Conservation (phyloP, 345 rosid genomes). For the Eucalyptus shirleyi region DNA sequence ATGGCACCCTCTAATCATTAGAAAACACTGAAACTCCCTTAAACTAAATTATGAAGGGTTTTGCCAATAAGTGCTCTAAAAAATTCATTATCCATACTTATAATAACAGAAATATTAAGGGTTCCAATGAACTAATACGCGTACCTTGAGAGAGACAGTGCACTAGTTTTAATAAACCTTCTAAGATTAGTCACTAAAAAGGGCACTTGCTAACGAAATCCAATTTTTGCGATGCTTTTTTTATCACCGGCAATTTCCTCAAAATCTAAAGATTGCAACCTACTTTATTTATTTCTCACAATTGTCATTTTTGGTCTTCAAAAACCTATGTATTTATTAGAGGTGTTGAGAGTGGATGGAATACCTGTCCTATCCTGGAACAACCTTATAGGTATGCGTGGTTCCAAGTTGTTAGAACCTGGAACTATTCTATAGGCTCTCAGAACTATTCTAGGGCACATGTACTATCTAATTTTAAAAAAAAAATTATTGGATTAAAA, state of each 20-base stretch:
- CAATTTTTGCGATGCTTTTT: background rate
- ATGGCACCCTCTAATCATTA: background rate
- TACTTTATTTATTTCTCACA: background rate
- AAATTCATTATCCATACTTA: background rate
- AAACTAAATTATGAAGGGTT: background rate
- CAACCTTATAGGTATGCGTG: background rate
- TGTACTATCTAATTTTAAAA: background rate
- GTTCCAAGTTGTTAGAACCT: background rate
- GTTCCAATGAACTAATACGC: background rate
- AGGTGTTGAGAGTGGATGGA: background rate
- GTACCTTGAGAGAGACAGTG: background rate
- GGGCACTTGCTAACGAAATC: background rate
- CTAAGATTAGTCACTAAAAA: background rate
- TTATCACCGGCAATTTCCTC: background rate
- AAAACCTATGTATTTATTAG: background rate
- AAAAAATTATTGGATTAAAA: too few relatives aligned
- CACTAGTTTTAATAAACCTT: background rate
- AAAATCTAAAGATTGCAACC: background rate
- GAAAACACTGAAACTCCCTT: background rate
- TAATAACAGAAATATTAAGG: background rate
- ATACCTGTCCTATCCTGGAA: background rate
- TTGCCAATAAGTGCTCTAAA: background rate
- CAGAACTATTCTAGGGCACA: background rate
- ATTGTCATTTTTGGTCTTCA: background rate
- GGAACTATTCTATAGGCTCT: background rate